Evolutionary conservation across 2,329 filamentous ascomycete species (phyloP).

Genomic region (Phyllosticta ampelicida): DNA sequence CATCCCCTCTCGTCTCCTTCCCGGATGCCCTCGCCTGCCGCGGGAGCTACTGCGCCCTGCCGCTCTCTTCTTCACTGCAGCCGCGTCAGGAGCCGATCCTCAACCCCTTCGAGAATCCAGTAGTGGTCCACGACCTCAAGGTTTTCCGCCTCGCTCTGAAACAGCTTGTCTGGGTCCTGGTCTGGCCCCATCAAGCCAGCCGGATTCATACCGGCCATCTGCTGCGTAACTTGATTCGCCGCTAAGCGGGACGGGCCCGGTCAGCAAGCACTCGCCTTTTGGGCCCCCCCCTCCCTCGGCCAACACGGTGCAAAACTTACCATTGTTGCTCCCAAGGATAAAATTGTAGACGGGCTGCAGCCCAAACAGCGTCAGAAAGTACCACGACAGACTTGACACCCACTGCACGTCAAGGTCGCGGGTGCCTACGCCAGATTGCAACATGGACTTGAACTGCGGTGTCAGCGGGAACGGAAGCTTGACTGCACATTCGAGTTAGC

Average conservation of each 20-base stretch:
- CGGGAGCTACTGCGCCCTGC: not conserved
- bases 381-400: slow-evolving; percentile 98
- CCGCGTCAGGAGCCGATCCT: slow-evolving; percentile 62
- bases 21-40: not conserved
- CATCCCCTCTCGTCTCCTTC: not conserved
- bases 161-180: slow-evolving; percentile 92
- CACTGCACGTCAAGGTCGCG: slow-evolving; percentile 93
- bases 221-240: slow-evolving; percentile 81
- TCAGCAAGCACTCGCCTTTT: not conserved
- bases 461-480: slow-evolving; percentile 96
- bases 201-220: slow-evolving; percentile 66
- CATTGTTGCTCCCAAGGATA: slow-evolving; percentile 88
- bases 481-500: slow-evolving; percentile 42
- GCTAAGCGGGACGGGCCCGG: slow-evolving; percentile 40
- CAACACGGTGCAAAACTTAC: too few relatives aligned
- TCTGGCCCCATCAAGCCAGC: slow-evolving; percentile 83
- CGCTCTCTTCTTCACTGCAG: slow-evolving; percentile 12
- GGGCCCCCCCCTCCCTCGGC: not conserved
- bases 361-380: slow-evolving; percentile 95
- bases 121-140: slow-evolving; percentile 89
- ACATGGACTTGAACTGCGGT: slow-evolving; percentile 98
- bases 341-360: slow-evolving; percentile 96
- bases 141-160: slow-evolving; percentile 86
- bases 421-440: slow-evolving; percentile 92
- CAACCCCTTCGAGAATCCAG: slow-evolving; percentile 79